These are phyloP conservation scores for Yarrowia keelungensis DNA, from an alignment of 805 yeast genomes.

Conservation along the genomic window DNA sequence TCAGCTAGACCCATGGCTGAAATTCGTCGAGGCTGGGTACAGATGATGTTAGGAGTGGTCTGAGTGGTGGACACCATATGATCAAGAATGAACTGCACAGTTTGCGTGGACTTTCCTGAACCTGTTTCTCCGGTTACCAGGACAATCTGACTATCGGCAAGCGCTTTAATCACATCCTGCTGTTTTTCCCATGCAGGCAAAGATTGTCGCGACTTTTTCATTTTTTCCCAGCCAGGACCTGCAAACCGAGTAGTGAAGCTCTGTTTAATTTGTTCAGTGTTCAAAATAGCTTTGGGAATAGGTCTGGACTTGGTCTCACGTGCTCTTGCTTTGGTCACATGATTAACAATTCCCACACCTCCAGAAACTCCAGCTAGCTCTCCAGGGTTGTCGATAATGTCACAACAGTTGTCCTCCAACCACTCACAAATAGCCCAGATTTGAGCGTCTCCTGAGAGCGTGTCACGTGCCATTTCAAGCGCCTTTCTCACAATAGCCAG, in stretches of 20 bases:
- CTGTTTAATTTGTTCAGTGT: background rate
- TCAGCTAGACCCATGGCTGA: conserved; percentile 95
- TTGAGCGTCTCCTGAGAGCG: conserved; percentile 71
- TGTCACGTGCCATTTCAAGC: conserved; percentile 46
- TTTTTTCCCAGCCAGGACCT: conserved; percentile 40
- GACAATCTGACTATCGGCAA: conserved; percentile 67
- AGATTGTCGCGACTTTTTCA: conserved; percentile 57
- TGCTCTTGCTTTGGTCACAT: background rate
- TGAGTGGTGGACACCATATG: conserved; percentile 56
- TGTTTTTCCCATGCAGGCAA: conserved; percentile 87
- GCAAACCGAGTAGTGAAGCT: background rate
- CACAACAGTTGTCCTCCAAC: conserved; percentile 67
- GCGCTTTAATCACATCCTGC: conserved; percentile 60
- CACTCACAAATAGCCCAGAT: conserved; percentile 76
- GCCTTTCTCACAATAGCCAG: conserved; percentile 49
- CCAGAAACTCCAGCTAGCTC: conserved; percentile 56
- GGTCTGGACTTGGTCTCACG: background rate
- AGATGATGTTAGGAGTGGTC: conserved; percentile 64
- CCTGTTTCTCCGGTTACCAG: conserved; percentile 97
- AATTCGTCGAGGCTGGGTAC: conserved; percentile 96
- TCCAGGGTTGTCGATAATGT: conserved; percentile 76
- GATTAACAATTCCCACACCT: conserved; percentile 43
- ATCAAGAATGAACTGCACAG: conserved; percentile 88
- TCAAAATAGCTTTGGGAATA: background rate
- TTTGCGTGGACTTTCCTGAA: conserved; percentile 95